A percentile compares a stretch with the other conserved stretches of the same genome.
Conservation (phyloP, 139 green algal species). For the Coelastrella sp. region DNA sequence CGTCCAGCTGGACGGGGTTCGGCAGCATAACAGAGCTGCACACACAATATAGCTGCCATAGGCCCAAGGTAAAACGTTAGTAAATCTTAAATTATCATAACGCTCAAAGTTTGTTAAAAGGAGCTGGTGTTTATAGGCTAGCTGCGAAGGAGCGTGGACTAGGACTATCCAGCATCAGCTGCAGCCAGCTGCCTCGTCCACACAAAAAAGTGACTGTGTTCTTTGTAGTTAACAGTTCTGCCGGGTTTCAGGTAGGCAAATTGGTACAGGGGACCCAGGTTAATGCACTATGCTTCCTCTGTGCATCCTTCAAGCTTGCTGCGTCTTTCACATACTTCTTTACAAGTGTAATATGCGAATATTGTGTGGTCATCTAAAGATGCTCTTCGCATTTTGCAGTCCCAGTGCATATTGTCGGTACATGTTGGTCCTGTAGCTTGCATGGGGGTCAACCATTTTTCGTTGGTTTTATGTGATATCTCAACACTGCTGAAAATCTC, state of each 20-base stretch:
- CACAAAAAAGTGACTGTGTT: too few relatives aligned
- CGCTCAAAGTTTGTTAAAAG: neutral
- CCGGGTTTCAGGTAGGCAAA: neutral
- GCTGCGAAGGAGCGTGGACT: neutral
- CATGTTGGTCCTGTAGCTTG: too few relatives aligned
- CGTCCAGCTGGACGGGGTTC: neutral
- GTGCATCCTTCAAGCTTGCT: too few relatives aligned
- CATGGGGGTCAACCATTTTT: too few relatives aligned
- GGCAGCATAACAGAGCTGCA: neutral
- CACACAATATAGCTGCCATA: neutral
- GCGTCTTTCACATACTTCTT: too few relatives aligned
- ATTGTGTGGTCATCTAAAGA: too few relatives aligned
- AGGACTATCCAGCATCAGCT: neutral
- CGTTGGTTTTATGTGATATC: too few relatives aligned
- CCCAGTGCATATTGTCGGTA: too few relatives aligned
- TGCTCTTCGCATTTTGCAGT: too few relatives aligned
- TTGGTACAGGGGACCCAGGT: neutral
- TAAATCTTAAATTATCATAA: neutral
- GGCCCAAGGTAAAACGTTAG: neutral
- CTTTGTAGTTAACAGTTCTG: too few relatives aligned
- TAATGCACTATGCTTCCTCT: too few relatives aligned
- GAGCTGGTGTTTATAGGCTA: neutral
- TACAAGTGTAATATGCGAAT: too few relatives aligned
- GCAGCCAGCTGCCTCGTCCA: neutral
- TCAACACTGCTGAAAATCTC: neutral